Percentiles rank a stretch among this genome's conserved stretches.
These are phyloP conservation scores for Fusarium kyushuense DNA, from an alignment of 2,329 filamentous ascomycete species.

Conservation along the genomic window DNA sequence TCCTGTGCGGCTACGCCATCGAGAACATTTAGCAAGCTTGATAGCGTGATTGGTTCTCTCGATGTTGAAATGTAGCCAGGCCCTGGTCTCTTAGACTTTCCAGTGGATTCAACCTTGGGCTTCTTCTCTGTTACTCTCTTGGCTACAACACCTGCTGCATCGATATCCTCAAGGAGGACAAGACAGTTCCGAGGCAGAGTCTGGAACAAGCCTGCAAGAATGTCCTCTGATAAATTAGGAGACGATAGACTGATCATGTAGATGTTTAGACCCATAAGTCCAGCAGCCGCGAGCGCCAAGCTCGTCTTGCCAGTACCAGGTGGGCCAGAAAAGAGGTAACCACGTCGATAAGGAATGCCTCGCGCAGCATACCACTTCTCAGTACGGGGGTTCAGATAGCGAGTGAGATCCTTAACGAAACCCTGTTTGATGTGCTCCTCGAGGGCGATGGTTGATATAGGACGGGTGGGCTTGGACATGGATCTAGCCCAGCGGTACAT, in stretches of 20 bases:
- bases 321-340: slow-evolving; percentile 39
- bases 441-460: slow-evolving; percentile 35
- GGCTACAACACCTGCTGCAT: slow-evolving; percentile 18
- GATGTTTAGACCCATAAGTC: slow-evolving; percentile 32
- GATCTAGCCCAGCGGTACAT: slow-evolving; percentile 22
- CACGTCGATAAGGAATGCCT: slow-evolving; percentile 40
- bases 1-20: slow-evolving; percentile 76
- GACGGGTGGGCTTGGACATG: slow-evolving; percentile 36
- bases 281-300: slow-evolving; percentile 31
- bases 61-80: neutral
- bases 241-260: slow-evolving; percentile 35
- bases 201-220: slow-evolving; percentile 19
- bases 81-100: neutral
- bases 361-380: slow-evolving; percentile 36
- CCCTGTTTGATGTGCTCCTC: slow-evolving; percentile 29
- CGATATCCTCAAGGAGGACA: slow-evolving; percentile 33
- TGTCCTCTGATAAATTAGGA: slow-evolving; percentile 21
- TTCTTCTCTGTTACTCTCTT: slow-evolving; percentile 13
- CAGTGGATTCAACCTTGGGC: neutral
- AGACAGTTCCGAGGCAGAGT: slow-evolving; percentile 20
- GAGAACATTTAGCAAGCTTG: slow-evolving; percentile 75
- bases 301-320: slow-evolving; percentile 41
- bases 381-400: slow-evolving; percentile 34
- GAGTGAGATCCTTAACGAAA: slow-evolving; percentile 31
- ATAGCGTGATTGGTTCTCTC: slow-evolving; percentile 56